A percentile compares a stretch with the other conserved stretches of the same genome.
phyloP scores from a whole-genome alignment of 495 filamentous ascomycete species.

The Penicillium soppii region DNA sequence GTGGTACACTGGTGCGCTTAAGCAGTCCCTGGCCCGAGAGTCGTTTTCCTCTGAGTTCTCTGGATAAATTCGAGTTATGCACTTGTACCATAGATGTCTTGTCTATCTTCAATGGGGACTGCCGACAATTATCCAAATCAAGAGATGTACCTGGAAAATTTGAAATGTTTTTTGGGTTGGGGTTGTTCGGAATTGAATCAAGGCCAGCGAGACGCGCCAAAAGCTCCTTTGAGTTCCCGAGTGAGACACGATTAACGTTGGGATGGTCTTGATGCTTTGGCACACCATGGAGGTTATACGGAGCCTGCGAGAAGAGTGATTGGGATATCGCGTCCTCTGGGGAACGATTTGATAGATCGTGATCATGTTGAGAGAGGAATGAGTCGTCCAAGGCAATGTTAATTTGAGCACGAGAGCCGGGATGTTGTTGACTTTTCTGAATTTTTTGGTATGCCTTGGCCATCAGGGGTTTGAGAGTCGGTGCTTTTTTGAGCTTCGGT shows the following conservation, averaged over 20 bases:
- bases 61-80: no score
- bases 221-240: neutral
- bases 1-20: neutral
- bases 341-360: neutral
- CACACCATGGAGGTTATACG: neutral
- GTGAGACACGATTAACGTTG: neutral
- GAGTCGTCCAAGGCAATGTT: neutral
- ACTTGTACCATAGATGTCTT: neutral
- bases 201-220: neutral
- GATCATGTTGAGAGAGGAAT: neutral
- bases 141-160: neutral
- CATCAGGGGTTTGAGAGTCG: conserved; percentile 16
- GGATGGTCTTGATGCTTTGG: neutral
- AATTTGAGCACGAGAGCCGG: neutral
- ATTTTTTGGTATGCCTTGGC: conserved; percentile 7
- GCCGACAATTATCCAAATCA: neutral
- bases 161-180: neutral
- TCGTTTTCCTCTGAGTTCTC: neutral
- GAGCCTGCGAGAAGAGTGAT: conserved; percentile 16
- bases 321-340: conserved; percentile 4
- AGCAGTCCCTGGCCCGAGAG: neutral
- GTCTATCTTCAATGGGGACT: neutral
- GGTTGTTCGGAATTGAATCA: neutral
- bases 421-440: neutral
- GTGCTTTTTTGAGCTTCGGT: conserved; percentile 20